phyloP scores from a whole-genome alignment of 768 basidiomycete genomes.

The Tubosaeta brunneosetosa region DNA sequence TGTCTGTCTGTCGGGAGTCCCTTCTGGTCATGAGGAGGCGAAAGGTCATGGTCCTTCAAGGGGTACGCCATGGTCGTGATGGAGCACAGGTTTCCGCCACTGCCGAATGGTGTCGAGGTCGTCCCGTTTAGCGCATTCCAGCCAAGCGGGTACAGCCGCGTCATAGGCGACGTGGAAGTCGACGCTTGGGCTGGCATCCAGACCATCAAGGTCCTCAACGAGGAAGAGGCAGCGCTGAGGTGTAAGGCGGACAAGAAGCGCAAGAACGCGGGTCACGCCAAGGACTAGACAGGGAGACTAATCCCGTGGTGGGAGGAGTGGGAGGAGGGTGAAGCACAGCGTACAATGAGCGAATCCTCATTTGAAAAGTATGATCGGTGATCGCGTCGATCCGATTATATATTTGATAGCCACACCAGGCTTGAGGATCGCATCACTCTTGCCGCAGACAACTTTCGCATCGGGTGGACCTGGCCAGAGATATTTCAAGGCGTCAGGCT shows the following conservation, averaged over 20 bases:
- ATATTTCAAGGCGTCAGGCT: constrained; percentile 24
- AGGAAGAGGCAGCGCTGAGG: constrained; percentile 16
- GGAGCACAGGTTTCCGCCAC: constrained; percentile 34
- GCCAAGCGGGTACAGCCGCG: constrained; percentile 19
- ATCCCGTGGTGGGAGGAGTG: constrained; percentile 33
- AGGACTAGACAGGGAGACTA: constrained; percentile 17
- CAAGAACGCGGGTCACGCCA: constrained; percentile 18
- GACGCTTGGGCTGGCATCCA: constrained; percentile 20
- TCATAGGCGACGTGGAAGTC: constrained; percentile 20
- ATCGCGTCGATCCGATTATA: not conserved
- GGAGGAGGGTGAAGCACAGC: constrained; percentile 20
- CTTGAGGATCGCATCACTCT: constrained; percentile 22
- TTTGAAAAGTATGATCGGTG: constrained; percentile 29
- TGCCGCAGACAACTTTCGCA: constrained; percentile 29
- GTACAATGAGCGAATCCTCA: constrained; percentile 7
- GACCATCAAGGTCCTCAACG: constrained; percentile 25
- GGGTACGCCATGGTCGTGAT: not conserved
- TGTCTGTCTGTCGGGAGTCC: constrained; percentile 25
- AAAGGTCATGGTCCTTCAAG: no score
- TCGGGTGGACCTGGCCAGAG: constrained; percentile 30
- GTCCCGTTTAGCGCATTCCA: constrained; percentile 41
- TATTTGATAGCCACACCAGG: constrained; percentile 4
- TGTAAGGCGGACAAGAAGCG: constrained; percentile 12
- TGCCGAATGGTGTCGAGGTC: constrained; percentile 38
- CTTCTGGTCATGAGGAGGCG: constrained; percentile 20